Conservation (phyloP, 2,329 filamentous ascomycete genomes). For the Fusarium sp. region DNA sequence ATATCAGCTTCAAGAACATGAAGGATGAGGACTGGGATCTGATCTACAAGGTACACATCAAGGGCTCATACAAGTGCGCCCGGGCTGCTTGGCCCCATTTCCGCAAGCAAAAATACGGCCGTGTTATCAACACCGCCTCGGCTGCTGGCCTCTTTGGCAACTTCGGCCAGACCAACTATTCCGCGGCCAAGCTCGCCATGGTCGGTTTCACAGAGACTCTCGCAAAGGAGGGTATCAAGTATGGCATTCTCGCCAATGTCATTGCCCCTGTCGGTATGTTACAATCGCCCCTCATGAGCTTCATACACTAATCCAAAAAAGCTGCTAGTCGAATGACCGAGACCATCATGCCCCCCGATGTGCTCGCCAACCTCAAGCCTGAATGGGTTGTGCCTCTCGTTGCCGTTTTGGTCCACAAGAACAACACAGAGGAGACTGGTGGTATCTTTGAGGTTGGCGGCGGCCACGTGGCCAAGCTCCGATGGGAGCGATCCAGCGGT, state of each 20-base stretch:
- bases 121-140: constrained; percentile 97
- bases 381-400: constrained; percentile 97
- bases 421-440: constrained; percentile 83
- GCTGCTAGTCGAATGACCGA: constrained; percentile 95
- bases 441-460: constrained; percentile 94
- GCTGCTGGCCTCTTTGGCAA: constrained; percentile 94
- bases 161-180: constrained; percentile 97
- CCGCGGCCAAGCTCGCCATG: constrained; percentile 92
- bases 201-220: constrained; percentile 98
- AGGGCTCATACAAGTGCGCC: constrained; percentile 93
- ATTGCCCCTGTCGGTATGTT: constrained; percentile 81
- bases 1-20: constrained; percentile 99
- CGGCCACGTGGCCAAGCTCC: constrained; percentile 89
- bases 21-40: constrained; percentile 97
- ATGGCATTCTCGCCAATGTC: constrained; percentile 95
- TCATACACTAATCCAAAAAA: constrained; percentile 42
- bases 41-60: constrained; percentile 91
- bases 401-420: constrained; percentile 85
- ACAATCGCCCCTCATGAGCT: neutral
- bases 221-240: constrained; percentile 96
- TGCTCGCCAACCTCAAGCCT: constrained; percentile 85
- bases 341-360: constrained; percentile 94
- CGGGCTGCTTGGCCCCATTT: constrained; percentile 97
- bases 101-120: constrained; percentile 97
- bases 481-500: constrained; percentile 94